Evolutionary conservation across 306 rosid genomes (phyloP).

Genomic region (Clitoria ternatea): DNA sequence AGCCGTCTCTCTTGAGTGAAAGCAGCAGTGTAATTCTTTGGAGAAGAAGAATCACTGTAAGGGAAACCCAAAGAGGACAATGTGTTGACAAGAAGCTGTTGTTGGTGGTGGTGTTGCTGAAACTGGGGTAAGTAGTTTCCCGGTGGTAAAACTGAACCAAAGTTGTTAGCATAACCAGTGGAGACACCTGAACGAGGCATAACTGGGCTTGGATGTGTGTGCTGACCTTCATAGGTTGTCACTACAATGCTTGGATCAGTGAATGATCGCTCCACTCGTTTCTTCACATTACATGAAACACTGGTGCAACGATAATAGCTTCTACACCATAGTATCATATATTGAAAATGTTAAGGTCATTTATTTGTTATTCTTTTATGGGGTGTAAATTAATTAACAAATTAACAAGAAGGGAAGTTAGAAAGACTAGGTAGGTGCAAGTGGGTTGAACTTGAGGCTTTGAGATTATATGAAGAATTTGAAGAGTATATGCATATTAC

Average conservation of each 20-base stretch:
- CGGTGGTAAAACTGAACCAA: constrained; percentile 25
- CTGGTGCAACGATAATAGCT: constrained; percentile 97
- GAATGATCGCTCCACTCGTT: constrained; percentile 81
- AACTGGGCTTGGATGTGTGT: constrained; percentile 70
- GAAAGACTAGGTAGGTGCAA: not conserved
- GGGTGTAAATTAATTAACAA: not conserved
- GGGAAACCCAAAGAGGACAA: constrained; percentile 33
- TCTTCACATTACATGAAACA: constrained; percentile 81
- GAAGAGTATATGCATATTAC: constrained; percentile 21
- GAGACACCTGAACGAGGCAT: constrained; percentile 47
- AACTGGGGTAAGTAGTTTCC: constrained; percentile 28
- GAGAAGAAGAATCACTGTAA: constrained; percentile 13
- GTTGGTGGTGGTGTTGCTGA: constrained; percentile 21
- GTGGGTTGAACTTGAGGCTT: not conserved
- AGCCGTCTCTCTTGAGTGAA: constrained; percentile 43
- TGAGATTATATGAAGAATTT: not conserved
- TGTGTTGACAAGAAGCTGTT: constrained; percentile 26
- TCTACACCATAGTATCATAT: constrained; percentile 34
- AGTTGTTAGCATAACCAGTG: constrained; percentile 18
- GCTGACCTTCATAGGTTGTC: constrained; percentile 95
- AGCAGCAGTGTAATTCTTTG: constrained; percentile 8
- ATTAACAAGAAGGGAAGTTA: not conserved
- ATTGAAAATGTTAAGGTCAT: not conserved
- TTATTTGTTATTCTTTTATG: not conserved
- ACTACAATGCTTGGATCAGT: constrained; percentile 73